These are phyloP conservation scores for Yamadazyma epiphylla DNA, from an alignment of 1,139 yeast genomes.

Conservation along the genomic window DNA sequence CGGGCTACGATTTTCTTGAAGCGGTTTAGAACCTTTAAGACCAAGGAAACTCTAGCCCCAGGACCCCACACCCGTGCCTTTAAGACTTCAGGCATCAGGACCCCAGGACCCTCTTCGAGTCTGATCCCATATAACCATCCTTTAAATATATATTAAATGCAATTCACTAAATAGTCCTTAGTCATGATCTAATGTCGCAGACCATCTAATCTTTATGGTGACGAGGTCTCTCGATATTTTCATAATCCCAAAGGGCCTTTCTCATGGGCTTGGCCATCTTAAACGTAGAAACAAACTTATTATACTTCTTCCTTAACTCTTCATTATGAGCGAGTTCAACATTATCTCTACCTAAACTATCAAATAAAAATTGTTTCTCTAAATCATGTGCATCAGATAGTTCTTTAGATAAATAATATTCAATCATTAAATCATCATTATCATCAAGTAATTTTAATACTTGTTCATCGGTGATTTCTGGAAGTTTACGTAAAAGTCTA, in stretches of 20 bases:
- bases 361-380: conserved; percentile 20
- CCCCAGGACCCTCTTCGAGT: too few relatives aligned
- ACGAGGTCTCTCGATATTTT: conserved; percentile 5
- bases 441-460: conserved; percentile 17
- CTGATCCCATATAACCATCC: too few relatives aligned
- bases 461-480: conserved; percentile 16
- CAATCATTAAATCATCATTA: conserved; percentile 25
- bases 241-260: conserved; percentile 23
- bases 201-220: not conserved
- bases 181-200: too few relatives aligned
- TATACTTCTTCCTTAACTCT: conserved; percentile 13
- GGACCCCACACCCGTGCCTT: too few relatives aligned
- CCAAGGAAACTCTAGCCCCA: too few relatives aligned
- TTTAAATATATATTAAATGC: too few relatives aligned
- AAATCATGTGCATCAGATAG: conserved; percentile 24
- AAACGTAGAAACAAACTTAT: conserved; percentile 17
- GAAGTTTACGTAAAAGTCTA: conserved; percentile 15
- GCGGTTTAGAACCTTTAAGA: too few relatives aligned
- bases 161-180: too few relatives aligned
- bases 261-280: conserved; percentile 20
- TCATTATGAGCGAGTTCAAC: conserved; percentile 9
- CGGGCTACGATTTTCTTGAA: too few relatives aligned
- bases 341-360: conserved; percentile 18
- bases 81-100: too few relatives aligned
- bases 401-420: conserved; percentile 27